These are phyloP conservation scores for Tothia fuscella DNA, from an alignment of 2,329 filamentous ascomycete genomes.

Conservation along the genomic window DNA sequence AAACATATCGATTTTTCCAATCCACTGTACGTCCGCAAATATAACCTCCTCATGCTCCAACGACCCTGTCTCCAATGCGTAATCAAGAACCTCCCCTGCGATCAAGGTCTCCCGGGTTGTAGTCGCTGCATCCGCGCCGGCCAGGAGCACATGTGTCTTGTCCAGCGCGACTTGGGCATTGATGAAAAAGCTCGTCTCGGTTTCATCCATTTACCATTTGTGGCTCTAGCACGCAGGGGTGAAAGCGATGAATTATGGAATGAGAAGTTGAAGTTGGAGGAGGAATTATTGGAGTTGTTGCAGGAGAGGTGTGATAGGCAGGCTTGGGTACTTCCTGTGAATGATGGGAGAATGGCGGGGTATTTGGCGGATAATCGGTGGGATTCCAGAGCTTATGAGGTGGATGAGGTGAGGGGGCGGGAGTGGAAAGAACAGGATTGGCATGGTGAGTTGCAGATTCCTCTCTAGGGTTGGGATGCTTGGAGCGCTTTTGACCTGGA, in stretches of 20 bases:
- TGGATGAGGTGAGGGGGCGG: no score
- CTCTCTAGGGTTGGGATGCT: no score
- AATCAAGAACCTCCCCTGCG: slow-evolving; percentile 8
- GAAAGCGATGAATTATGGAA: slow-evolving; percentile 7
- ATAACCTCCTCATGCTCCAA: not conserved
- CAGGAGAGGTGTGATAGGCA: slow-evolving; percentile 5
- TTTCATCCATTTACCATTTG: not conserved
- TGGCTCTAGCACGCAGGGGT: no score
- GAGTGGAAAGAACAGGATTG: no score
- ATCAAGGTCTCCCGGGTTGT: slow-evolving; percentile 6
- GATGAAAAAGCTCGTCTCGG: slow-evolving; percentile 3
- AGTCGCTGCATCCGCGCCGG: slow-evolving; percentile 8
- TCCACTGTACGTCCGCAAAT: not conserved
- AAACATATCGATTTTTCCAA: slow-evolving; percentile 2
- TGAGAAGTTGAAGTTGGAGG: slow-evolving; percentile 7
- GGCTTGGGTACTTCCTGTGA: slow-evolving; percentile 8
- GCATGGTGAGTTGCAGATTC: no score
- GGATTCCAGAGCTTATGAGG: no score
- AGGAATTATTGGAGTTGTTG: slow-evolving; percentile 4
- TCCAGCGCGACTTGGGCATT: not conserved
- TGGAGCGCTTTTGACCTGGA: no score
- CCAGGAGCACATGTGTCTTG: slow-evolving; percentile 9
- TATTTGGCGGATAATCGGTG: not conserved
- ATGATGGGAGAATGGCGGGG: slow-evolving; percentile 3
- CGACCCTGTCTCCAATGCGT: slow-evolving; percentile 11